phyloP scores from a whole-genome alignment of 2,329 filamentous ascomycete genomes.

The Colletotrichum musicola region DNA sequence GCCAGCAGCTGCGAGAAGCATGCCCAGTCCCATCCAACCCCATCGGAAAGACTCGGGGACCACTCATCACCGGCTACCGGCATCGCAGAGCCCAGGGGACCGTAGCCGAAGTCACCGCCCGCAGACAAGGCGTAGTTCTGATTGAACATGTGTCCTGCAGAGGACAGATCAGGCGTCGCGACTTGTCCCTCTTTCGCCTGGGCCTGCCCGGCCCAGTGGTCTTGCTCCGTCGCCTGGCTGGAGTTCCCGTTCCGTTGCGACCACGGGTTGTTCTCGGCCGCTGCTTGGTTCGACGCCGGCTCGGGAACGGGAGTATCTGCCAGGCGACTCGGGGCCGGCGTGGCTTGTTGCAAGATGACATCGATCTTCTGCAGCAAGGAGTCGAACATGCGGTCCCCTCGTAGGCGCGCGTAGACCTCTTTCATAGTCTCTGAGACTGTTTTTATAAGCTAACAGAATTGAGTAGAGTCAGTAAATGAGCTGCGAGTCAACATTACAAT shows the following conservation, averaged over 20 bases:
- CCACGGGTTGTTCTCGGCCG: background rate
- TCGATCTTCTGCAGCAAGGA: conserved; percentile 28
- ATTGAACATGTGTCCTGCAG: conserved; percentile 6
- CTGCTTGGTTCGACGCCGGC: background rate
- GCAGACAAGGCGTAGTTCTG: background rate
- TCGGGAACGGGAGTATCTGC: background rate
- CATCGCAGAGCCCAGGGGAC: background rate
- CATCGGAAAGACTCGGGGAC: conserved; percentile 27
- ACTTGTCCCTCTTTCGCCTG: background rate
- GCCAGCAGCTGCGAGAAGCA: conserved; percentile 24
- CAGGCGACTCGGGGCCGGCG: background rate
- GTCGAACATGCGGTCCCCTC: conserved; percentile 1
- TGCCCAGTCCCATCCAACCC: conserved; percentile 30
- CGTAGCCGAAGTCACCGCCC: background rate
- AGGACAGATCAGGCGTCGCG: background rate
- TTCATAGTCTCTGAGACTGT: conserved; percentile 20
- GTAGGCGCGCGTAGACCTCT: conserved; percentile 15
- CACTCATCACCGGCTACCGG: conserved; percentile 17
- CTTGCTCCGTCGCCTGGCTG: background rate
- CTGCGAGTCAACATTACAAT: too few relatives aligned
- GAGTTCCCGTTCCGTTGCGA: background rate
- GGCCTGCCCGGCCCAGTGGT: background rate
- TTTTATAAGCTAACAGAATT: conserved; percentile 22
- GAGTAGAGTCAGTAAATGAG: too few relatives aligned
- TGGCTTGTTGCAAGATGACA: background rate